A percentile compares a stretch with the other conserved stretches of the same genome.
Conservation (phyloP, 768 basidiomycete genomes). For the Russula ochroleuca region DNA sequence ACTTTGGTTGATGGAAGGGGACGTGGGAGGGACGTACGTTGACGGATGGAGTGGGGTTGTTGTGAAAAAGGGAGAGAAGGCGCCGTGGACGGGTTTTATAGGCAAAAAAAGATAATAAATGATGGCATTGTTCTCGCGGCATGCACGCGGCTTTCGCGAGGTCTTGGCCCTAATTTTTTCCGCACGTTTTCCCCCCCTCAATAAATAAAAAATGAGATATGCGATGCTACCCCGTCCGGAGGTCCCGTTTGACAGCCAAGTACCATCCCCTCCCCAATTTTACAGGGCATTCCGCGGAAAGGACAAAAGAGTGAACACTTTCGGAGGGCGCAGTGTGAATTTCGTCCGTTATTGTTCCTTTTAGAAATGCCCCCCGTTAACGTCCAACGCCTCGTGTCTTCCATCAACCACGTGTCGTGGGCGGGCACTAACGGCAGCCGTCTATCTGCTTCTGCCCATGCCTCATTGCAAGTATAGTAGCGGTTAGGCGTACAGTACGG, state of each 20-base stretch:
- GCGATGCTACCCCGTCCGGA: neutral
- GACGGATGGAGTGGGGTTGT: neutral
- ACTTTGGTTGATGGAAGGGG: neutral
- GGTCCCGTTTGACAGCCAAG: neutral
- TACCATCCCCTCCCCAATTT: neutral
- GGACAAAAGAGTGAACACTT: constrained; percentile 9
- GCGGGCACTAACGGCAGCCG: neutral
- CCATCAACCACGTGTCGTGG: constrained; percentile 23
- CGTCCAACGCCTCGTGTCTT: constrained; percentile 14
- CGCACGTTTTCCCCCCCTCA: neutral
- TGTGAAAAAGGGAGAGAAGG: neutral
- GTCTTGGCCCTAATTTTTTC: neutral
- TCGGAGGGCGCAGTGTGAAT: neutral
- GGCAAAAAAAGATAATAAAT: constrained; percentile 1
- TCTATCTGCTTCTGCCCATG: neutral
- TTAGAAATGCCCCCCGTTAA: constrained; percentile 1
- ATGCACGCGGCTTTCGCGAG: constrained; percentile 22
- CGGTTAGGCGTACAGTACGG: neutral
- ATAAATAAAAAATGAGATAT: neutral
- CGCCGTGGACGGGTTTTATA: constrained; percentile 20
- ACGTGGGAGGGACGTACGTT: neutral
- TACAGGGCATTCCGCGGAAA: no score
- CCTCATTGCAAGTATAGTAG: constrained; percentile 1
- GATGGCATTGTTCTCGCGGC: constrained; percentile 14
- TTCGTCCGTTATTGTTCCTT: neutral